Evolutionary conservation across 306 rosid genomes (phyloP), one percentile per base, ranked within the genome.

Genomic region (Acacia crassicarpa): DNA sequence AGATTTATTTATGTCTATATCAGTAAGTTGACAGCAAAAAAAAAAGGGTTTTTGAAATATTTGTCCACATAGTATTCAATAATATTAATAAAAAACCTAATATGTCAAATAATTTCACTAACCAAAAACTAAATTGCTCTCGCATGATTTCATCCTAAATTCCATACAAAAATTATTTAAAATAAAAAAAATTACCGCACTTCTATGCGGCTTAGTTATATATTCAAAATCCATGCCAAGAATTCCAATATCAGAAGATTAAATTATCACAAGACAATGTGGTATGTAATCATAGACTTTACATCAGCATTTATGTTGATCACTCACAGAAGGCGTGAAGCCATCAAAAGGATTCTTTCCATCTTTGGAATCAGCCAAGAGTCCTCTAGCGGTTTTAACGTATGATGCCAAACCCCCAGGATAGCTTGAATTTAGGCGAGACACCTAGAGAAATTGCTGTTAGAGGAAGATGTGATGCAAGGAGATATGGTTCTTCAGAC

Each of bases 301-400:
- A 46, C 22, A 46, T 22, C 38, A 25, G 32, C 33, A 46, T 54
- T 44, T 25, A 45, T 35, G 45, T 45, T 5, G 65, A 68, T 12
- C 9, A 87, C 96, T 89, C 79, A 95, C 99, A n/a, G 99, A 95
- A 83, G 99, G 99, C 23, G 90, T 92, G 91, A 92, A 95, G 76
- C 98, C 98, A 81, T 93, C 92, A 32, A 89, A 95, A 61, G 99
- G 98, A 48, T 95, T 95, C 88, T 51, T 90, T 61, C 98, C 98
- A 35, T 88, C 92, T 83, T 91, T 95, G 4, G 97, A 95, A 88
- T 92, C 97, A 3, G 99, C 94, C 84, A 95, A 84, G 33, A 93
- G 96, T 76, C 82, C 91, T 81, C 91, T 92, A 53, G 98, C 99
- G 48, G 80, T 93, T 77, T 89, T 87, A 70, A 95, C 83, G 81